These are phyloP conservation scores for Pelargonium exstipulatum DNA, from an alignment of 441 rosid species.

Conservation along the genomic window DNA sequence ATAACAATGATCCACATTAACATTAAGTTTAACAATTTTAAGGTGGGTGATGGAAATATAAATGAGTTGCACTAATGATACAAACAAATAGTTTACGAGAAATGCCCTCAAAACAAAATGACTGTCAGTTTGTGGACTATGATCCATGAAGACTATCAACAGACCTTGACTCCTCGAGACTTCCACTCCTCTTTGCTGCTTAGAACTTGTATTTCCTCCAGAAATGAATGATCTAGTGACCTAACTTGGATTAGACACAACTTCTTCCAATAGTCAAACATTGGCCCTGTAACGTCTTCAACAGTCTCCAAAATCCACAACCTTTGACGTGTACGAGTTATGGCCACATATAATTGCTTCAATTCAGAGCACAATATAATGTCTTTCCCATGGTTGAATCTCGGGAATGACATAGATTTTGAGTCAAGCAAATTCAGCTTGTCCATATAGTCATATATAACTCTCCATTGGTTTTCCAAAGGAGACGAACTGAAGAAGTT, in stretches of 20 bases:
- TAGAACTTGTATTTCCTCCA: neutral
- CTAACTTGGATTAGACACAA: constrained; percentile 16
- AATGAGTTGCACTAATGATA: no score
- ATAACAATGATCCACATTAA: no score
- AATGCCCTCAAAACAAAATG: neutral
- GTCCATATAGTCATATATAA: constrained; percentile 19
- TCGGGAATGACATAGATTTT: constrained; percentile 4
- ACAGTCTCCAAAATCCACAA: constrained; percentile 20
- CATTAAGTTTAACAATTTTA: no score
- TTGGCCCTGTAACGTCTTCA: constrained; percentile 5
- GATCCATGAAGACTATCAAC: neutral
- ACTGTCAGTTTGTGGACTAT: neutral
- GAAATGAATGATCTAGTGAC: neutral
- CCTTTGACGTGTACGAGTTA: constrained; percentile 21
- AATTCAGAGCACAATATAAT: constrained; percentile 22
- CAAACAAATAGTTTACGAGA: no score
- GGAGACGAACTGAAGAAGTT: constrained; percentile 24
- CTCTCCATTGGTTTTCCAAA: constrained; percentile 19
- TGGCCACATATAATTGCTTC: constrained; percentile 24
- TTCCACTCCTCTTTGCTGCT: constrained; percentile 14
- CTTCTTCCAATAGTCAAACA: constrained; percentile 21
- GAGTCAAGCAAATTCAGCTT: constrained; percentile 7
- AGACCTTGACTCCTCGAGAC: constrained; percentile 15
- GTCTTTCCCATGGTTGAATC: constrained; percentile 14
- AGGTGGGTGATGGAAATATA: no score